These are phyloP conservation scores for Sporothrix globosa DNA, from an alignment of 2,329 filamentous ascomycete species.

Conservation along the genomic window DNA sequence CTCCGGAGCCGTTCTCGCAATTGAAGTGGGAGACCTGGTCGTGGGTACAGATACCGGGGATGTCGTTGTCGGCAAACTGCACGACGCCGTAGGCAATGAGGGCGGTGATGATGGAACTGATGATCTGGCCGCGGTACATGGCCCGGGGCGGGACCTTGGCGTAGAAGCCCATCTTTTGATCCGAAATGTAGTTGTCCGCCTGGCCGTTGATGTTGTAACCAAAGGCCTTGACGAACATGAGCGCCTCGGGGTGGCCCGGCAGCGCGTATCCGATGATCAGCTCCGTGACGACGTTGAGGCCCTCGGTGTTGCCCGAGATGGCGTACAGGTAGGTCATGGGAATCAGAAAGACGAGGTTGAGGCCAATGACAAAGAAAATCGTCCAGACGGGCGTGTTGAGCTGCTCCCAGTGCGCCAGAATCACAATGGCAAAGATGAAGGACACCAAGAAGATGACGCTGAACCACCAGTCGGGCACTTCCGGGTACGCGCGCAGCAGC, in stretches of 20 bases:
- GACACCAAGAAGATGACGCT: conserved; percentile 49
- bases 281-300: conserved; percentile 57
- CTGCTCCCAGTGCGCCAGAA: conserved; percentile 54
- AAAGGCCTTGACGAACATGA: conserved; percentile 56
- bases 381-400: conserved; percentile 54
- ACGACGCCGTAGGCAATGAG: conserved; percentile 46
- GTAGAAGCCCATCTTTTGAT: conserved; percentile 42
- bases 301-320: conserved; percentile 57
- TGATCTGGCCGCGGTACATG: conserved; percentile 46
- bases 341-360: conserved; percentile 56
- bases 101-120: conserved; percentile 44
- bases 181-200: conserved; percentile 39
- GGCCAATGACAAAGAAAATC: conserved; percentile 54
- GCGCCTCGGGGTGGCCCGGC: conserved; percentile 55
- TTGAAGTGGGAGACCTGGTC: conserved; percentile 55
- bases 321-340: conserved; percentile 58
- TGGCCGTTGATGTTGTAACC: conserved; percentile 34
- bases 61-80: conserved; percentile 39
- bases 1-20: conserved; percentile 57
- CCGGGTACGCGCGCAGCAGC: conserved; percentile 52
- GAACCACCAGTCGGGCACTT: conserved; percentile 62
- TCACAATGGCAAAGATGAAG: conserved; percentile 52
- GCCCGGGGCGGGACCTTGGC: conserved; percentile 43
- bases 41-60: conserved; percentile 52
- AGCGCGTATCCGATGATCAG: conserved; percentile 56